Conservation (phyloP, 2,329 filamentous ascomycete genomes). For the Pestalotiopsis sp. region DNA sequence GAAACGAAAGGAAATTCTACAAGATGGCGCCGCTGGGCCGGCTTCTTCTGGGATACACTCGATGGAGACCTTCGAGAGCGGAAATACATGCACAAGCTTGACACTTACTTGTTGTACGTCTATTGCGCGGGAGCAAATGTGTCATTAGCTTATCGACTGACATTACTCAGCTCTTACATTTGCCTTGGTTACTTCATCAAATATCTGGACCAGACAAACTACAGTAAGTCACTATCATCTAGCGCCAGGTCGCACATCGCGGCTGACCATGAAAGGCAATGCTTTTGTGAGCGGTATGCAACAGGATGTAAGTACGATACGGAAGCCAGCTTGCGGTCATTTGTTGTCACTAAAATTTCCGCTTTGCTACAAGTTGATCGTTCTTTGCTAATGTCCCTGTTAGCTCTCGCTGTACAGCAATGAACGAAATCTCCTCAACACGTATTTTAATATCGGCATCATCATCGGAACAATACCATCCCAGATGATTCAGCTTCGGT, state of each 20-base stretch:
- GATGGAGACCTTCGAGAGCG: conserved; percentile 8
- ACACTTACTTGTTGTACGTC: conserved; percentile 7
- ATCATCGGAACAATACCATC: conserved; percentile 28
- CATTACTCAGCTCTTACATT: background rate
- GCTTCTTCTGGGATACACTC: conserved; percentile 6
- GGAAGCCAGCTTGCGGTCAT: no score
- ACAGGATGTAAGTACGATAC: conserved; percentile 19
- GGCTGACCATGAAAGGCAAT: conserved; percentile 16
- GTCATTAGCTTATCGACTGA: background rate
- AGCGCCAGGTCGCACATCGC: background rate
- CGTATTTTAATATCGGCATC: conserved; percentile 7
- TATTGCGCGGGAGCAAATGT: background rate
- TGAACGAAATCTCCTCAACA: conserved; percentile 10
- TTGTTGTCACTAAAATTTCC: background rate
- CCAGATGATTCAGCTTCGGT: conserved; percentile 20
- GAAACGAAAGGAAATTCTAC: background rate
- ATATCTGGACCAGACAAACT: conserved; percentile 23
- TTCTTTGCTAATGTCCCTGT: conserved; percentile 22
- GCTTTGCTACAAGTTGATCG: no score
- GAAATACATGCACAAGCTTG: conserved; percentile 11
- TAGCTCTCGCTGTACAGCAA: conserved; percentile 20
- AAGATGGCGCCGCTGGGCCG: background rate
- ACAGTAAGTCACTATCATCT: background rate
- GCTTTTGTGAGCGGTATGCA: conserved; percentile 35
- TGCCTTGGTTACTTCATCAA: conserved; percentile 28